A percentile compares a stretch with the other conserved stretches of the same genome.
Evolutionary conservation across 2,329 filamentous ascomycete genomes (phyloP).

Genomic region (Claviceps paspali): DNA sequence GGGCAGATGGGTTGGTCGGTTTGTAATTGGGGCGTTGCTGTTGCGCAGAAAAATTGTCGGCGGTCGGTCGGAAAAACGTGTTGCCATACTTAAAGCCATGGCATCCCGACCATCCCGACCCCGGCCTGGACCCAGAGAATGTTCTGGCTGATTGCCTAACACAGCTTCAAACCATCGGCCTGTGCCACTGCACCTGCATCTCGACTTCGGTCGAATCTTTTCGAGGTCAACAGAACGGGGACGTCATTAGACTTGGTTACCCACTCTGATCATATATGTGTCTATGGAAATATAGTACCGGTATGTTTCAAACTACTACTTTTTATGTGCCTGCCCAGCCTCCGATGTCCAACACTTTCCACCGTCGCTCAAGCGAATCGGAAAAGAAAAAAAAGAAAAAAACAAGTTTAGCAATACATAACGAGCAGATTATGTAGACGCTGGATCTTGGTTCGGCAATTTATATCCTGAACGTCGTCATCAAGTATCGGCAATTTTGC

Average conservation of each 20-base stretch:
- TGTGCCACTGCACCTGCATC: too few species aligned
- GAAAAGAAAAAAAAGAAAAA: background rate
- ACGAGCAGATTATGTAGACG: background rate
- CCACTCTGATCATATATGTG: background rate
- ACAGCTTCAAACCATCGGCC: too few species aligned
- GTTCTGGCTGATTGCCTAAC: slow-evolving; percentile 6
- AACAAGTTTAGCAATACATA: background rate
- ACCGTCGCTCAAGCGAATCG: background rate
- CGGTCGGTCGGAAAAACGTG: slow-evolving; percentile 23
- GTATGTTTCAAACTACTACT: background rate
- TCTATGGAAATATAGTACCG: background rate
- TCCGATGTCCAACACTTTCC: background rate
- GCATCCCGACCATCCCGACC: background rate
- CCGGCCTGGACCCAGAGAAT: slow-evolving; percentile 7
- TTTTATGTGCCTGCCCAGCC: background rate
- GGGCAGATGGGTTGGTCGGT: slow-evolving; percentile 4
- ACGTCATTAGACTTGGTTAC: too few species aligned
- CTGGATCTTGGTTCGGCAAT: background rate
- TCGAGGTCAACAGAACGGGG: too few species aligned
- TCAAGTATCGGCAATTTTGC: background rate
- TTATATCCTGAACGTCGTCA: background rate
- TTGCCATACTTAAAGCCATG: too few species aligned
- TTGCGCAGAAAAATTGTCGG: slow-evolving; percentile 25
- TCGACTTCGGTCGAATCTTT: background rate
- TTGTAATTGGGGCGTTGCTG: slow-evolving; percentile 5